A percentile compares a stretch with the other conserved stretches of the same genome.
Evolutionary conservation across 2,329 filamentous ascomycete species (phyloP).

Genomic region (Laburnicola sp.): DNA sequence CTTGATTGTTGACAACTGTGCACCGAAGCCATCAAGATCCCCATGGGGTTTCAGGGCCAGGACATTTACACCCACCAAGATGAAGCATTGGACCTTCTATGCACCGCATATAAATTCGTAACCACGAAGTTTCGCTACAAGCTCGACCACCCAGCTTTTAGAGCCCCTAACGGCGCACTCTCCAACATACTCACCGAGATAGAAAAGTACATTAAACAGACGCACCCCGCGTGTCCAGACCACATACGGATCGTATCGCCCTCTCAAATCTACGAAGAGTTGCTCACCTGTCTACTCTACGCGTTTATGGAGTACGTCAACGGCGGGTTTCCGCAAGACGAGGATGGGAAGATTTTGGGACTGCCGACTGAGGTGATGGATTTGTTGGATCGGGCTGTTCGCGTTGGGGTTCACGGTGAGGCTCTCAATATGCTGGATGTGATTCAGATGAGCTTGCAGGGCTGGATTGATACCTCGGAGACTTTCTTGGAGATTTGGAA

Average conservation of each 20-base stretch:
- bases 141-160: background rate
- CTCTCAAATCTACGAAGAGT: background rate
- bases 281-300: background rate
- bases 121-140: background rate
- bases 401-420: too few relatives aligned
- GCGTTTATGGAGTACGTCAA: background rate
- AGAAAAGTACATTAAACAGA: background rate
- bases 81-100: background rate
- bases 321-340: background rate
- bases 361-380: too few relatives aligned
- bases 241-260: background rate
- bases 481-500: background rate
- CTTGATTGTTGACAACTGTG: too few relatives aligned
- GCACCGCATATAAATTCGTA: background rate
- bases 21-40: too few relatives aligned
- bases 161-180: background rate
- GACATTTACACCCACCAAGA: background rate
- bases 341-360: too few relatives aligned
- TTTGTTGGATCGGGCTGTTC: too few relatives aligned
- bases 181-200: background rate
- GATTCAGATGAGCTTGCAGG: background rate
- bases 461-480: background rate
- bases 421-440: background rate
- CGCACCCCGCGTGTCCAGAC: background rate
- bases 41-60: background rate